phyloP scores from a whole-genome alignment of 202 grass and related monocot genomes.

The Sporobolus alterniflorus region DNA sequence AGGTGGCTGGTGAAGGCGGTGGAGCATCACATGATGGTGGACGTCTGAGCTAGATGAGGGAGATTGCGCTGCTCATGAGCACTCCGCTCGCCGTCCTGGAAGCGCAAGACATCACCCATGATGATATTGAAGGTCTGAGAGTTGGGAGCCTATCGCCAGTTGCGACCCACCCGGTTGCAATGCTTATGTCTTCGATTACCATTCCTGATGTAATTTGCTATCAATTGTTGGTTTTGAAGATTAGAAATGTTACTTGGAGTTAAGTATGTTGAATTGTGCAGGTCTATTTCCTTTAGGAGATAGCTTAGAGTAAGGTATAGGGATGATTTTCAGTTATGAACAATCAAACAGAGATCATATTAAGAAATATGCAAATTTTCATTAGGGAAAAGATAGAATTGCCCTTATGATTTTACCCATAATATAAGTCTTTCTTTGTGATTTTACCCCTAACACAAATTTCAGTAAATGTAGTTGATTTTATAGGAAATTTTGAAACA shows the following conservation, averaged over 20 bases:
- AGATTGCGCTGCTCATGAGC: constrained; percentile 77
- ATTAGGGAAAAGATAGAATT: not conserved
- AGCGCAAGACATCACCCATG: constrained; percentile 58
- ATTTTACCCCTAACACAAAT: too few relatives aligned
- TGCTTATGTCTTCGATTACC: not conserved
- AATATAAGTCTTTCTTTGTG: too few relatives aligned
- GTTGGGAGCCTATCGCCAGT: not conserved
- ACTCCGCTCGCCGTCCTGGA: constrained; percentile 58
- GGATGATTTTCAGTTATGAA: not conserved
- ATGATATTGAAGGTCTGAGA: constrained; percentile 66
- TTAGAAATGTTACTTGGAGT: not conserved
- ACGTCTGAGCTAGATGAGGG: constrained; percentile 69
- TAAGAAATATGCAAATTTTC: not conserved
- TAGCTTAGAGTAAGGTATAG: not conserved
- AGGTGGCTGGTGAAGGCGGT: constrained; percentile 76
- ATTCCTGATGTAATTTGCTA: not conserved
- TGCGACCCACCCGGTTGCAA: not conserved
- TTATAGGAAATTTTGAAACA: too few relatives aligned
- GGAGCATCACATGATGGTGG: constrained; percentile 53
- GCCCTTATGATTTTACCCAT: too few relatives aligned
- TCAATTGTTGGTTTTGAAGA: not conserved
- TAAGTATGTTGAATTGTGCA: not conserved
- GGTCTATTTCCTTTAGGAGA: not conserved
- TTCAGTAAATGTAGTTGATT: too few relatives aligned
- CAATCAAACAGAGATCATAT: not conserved